Evolutionary conservation across 1,139 yeast genomes (phyloP), one percentile per base, ranked within the genome.

Genomic region (Sugiyamaella japonica): DNA sequence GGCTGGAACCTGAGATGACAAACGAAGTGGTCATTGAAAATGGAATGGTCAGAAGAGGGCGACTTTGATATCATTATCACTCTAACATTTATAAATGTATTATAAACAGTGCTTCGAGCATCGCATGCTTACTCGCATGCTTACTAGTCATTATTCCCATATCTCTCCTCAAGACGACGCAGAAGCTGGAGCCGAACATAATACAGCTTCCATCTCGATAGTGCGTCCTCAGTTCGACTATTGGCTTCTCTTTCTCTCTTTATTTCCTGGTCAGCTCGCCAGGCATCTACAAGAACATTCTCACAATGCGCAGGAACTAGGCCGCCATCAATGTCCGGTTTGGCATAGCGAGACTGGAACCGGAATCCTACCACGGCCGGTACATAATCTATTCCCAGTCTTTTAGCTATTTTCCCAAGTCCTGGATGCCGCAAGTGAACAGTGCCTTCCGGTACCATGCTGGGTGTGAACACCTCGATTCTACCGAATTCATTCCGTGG

Each of bases 361-460:
- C 84, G 87, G 73, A 88, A 88, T 0, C 88, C 85, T 1, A 84
- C 83, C 7, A 86, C 83, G 0, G 95, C 95, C 36, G 79, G 81
- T 0, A 90, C 95, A 71, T 75, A 86, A 61, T 85, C 89, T 10
- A 87, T 75, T 1, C 77, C 80, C 16, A 87, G 61, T 2, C 79
- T 67, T 47, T 76, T 77, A 0, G 89, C 89, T 0, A 95, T 89
- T 54, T 73, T 76, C 47, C 80, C 83, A 0, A 85, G 78, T 59
- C 76, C 68, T 46, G 78, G 78, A 58, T 80, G 73, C 2, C 78
- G 70, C 5, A 85, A 71, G 53, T 85, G 76, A 29, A 72, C 77
- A 7, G 87, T 88, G 29, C 86, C 85, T 29, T 75, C 78, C 0
- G 96, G 96, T 6, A 88, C 71, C 96, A 88, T 88, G 48, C 82